Conservation (phyloP, 805 yeast genomes). For the Wickerhamomyces rabaulensis region DNA sequence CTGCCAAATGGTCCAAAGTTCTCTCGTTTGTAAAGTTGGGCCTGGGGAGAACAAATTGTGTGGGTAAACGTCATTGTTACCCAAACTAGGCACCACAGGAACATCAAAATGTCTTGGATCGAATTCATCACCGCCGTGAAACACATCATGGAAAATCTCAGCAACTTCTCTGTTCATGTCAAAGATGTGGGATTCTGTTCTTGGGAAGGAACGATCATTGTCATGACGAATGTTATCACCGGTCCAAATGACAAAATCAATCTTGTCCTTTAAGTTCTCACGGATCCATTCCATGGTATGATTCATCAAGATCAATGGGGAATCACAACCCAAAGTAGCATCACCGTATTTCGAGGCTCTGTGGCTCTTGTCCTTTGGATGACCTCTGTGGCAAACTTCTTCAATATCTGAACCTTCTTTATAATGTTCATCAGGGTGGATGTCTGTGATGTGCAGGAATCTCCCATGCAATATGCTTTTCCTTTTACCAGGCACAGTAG, state of each 20-base stretch:
- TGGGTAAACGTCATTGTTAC: slow-evolving; percentile 87
- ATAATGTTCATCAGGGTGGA: slow-evolving; percentile 78
- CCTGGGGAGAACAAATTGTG: slow-evolving; percentile 84
- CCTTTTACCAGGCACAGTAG: slow-evolving; percentile 7
- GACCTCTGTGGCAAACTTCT: slow-evolving; percentile 53
- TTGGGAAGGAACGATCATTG: slow-evolving; percentile 67
- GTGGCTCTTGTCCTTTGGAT: slow-evolving; percentile 27
- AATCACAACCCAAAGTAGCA: slow-evolving; percentile 73
- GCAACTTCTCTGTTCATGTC: slow-evolving; percentile 61
- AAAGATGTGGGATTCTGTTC: slow-evolving; percentile 68
- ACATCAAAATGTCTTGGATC: slow-evolving; percentile 43
- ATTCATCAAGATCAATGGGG: slow-evolving; percentile 58
- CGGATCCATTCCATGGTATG: slow-evolving; percentile 65
- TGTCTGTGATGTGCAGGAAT: slow-evolving; percentile 80
- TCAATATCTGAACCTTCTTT: slow-evolving; percentile 44
- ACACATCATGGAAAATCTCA: slow-evolving; percentile 43
- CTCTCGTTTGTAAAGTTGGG: slow-evolving; percentile 83
- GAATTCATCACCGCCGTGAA: slow-evolving; percentile 31
- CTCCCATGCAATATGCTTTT: slow-evolving; percentile 48
- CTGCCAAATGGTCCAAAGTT: slow-evolving; percentile 69
- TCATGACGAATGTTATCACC: slow-evolving; percentile 88
- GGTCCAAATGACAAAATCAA: slow-evolving; percentile 86
- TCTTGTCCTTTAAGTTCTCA: slow-evolving; percentile 60
- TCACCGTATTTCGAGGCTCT: slow-evolving; percentile 67
- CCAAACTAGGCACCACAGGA: slow-evolving; percentile 64